Conservation (phyloP, 768 basidiomycete species). For the Sarcodon aspratus region DNA sequence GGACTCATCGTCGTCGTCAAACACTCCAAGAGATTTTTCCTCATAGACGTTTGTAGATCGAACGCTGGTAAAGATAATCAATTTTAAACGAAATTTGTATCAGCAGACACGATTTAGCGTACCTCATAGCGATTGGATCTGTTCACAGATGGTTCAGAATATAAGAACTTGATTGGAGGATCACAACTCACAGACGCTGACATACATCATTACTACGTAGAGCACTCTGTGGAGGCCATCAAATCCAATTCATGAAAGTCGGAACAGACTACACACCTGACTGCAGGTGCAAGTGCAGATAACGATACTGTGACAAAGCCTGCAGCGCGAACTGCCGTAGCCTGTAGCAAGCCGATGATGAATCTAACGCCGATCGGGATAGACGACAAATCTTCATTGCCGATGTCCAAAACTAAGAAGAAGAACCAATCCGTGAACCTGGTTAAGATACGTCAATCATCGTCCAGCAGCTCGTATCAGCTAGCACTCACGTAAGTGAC, state of each 20-base stretch:
- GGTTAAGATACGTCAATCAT: background rate
- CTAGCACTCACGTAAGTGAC: constrained; percentile 49
- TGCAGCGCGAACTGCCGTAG: constrained; percentile 71
- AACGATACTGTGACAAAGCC: constrained; percentile 77
- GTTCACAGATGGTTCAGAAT: background rate
- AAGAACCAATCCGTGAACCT: constrained; percentile 82
- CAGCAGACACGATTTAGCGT: constrained; percentile 2
- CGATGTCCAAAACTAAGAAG: constrained; percentile 84
- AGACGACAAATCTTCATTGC: constrained; percentile 51
- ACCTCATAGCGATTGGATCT: constrained; percentile 83
- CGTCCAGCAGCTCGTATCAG: background rate
- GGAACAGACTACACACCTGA: constrained; percentile 44
- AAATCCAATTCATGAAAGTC: background rate
- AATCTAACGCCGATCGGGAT: constrained; percentile 68
- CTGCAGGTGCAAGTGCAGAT: constrained; percentile 71
- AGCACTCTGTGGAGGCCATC: constrained; percentile 45
- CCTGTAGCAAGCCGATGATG: constrained; percentile 69
- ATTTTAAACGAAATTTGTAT: background rate
- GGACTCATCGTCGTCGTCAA: constrained; percentile 29
- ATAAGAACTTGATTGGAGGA: constrained; percentile 3
- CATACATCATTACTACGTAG: constrained; percentile 92
- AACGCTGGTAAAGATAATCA: constrained; percentile 35
- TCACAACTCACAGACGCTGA: constrained; percentile 57
- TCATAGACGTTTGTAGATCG: constrained; percentile 94
- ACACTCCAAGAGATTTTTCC: constrained; percentile 82